Percentiles rank a stretch among this genome's conserved stretches.
Conservation (phyloP, 371 early-diverging fungal genomes). For the Haplosporangium sp. region DNA sequence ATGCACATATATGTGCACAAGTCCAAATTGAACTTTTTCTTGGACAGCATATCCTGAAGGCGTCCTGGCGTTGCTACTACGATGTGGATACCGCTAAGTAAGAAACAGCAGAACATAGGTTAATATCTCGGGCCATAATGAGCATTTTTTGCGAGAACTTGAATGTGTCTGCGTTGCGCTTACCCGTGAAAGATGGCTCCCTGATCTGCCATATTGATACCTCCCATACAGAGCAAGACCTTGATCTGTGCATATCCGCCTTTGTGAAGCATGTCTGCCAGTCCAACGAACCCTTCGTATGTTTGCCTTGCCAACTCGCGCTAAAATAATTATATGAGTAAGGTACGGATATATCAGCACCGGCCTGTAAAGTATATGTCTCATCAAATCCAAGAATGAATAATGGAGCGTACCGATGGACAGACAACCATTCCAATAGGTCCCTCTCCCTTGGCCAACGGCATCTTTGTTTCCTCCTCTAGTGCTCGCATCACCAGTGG, state of each 20-base stretch:
- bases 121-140: neutral
- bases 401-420: slow-evolving; percentile 76
- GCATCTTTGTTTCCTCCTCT: slow-evolving; percentile 83
- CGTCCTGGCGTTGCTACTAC: slow-evolving; percentile 97
- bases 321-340: slow-evolving; percentile 37
- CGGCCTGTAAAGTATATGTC: too few relatives aligned
- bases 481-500: slow-evolving; percentile 85
- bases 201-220: slow-evolving; percentile 94
- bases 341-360: too few relatives aligned
- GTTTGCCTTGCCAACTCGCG: slow-evolving; percentile 92
- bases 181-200: slow-evolving; percentile 68
- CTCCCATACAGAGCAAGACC: slow-evolving; percentile 91
- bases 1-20: slow-evolving; percentile 89
- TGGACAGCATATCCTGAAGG: slow-evolving; percentile 86
- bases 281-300: slow-evolving; percentile 74
- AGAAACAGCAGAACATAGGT: neutral
- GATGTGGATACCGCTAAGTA: slow-evolving; percentile 72
- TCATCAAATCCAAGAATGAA: neutral
- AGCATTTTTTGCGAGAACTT: neutral
- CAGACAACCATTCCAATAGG: slow-evolving; percentile 91
- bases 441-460: slow-evolving; percentile 88
- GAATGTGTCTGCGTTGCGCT: slow-evolving; percentile 16
- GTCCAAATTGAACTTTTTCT: slow-evolving; percentile 83
- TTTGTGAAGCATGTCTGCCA: slow-evolving; percentile 71
- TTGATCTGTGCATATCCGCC: slow-evolving; percentile 82